Evolutionary conservation across 306 rosid species (phyloP), one percentile per base, ranked within the genome.

Genomic region (Lithocarpus polystachyus): DNA sequence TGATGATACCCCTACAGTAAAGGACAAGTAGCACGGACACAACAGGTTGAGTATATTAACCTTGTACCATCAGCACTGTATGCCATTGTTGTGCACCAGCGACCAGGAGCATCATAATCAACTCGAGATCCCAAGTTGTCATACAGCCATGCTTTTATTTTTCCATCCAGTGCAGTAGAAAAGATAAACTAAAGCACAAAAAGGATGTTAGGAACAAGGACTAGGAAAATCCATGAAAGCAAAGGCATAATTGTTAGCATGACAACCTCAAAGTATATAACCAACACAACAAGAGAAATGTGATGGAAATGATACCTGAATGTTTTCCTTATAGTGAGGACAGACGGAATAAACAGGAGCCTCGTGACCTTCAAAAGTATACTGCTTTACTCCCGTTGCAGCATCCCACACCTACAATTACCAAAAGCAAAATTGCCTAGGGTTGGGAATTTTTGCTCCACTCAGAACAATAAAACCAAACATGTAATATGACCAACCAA

Each of bases 71-170:
- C 98, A 15, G 97, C 97, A 86, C 95, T 91, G 74, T 91, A 94
- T 15, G 94, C 94, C 97, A 95, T 93, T 62, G 98, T 91, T 68
- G 98, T 89, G 94, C 98, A 93, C 97, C 97, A 95, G 52, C 89
- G 93, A 75, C 98, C 96, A 80, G 99, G 98, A 84, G 98, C 96
- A 35, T 93, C 97, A 86, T 93, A 93, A 84, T 95, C 98, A 89
- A 95, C 97, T 85, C 98, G 93, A 79, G 99, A 90, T 84, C 94
- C 97, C 89, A 90, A 71, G 87, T 88, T 92, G 81, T 95, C 98
- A 85, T 95, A 95, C 82, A 95, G 75, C 99, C 99, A 95, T 79
- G 99, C 98, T 86, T 95, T 93, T 76, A 95, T 95, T 83, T 91
- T 92, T 80, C 99, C 99, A 48, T 95, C 99, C 77, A 95, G 72